phyloP scores from a whole-genome alignment of 2,329 filamentous ascomycete genomes.

The Pseudocercospora crystallina region DNA sequence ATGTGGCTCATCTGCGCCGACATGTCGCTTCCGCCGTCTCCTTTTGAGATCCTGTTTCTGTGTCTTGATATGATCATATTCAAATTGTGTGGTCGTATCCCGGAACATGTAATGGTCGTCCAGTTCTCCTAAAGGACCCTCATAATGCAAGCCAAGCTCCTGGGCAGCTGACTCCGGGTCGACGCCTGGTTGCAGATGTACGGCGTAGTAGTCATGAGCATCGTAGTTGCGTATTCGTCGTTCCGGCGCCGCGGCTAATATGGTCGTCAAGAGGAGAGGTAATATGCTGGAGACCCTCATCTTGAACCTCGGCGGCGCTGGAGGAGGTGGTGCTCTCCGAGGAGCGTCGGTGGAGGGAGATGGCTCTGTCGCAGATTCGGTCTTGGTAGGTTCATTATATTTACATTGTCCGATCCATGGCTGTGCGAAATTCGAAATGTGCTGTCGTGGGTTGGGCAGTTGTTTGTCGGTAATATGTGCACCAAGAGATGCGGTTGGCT shows the following conservation, averaged over 20 bases:
- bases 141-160: slow-evolving; percentile 72
- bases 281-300: too few relatives aligned
- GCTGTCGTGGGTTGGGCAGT: too few relatives aligned
- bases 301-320: too few relatives aligned
- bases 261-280: too few relatives aligned
- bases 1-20: slow-evolving; percentile 48
- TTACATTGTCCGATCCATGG: too few relatives aligned
- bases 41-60: slow-evolving; percentile 55
- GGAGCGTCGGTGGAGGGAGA: too few relatives aligned
- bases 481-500: too few relatives aligned
- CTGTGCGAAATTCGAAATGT: too few relatives aligned
- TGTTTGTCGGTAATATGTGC: too few relatives aligned
- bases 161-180: slow-evolving; percentile 69
- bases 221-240: slow-evolving; percentile 54
- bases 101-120: slow-evolving; percentile 83
- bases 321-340: too few relatives aligned
- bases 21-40: slow-evolving; percentile 62
- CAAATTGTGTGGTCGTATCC: slow-evolving; percentile 58
- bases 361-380: too few relatives aligned
- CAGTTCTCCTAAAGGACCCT: slow-evolving; percentile 77
- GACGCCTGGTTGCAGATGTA: slow-evolving; percentile 70
- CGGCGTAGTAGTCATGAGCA: slow-evolving; percentile 85
- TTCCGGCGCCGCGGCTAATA: not conserved
- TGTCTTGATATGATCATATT: slow-evolving; percentile 48
- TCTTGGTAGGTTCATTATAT: too few relatives aligned